Evolutionary conservation across 2,329 filamentous ascomycete genomes (phyloP).

Genomic region (Coniochaeta pulveracea): DNA sequence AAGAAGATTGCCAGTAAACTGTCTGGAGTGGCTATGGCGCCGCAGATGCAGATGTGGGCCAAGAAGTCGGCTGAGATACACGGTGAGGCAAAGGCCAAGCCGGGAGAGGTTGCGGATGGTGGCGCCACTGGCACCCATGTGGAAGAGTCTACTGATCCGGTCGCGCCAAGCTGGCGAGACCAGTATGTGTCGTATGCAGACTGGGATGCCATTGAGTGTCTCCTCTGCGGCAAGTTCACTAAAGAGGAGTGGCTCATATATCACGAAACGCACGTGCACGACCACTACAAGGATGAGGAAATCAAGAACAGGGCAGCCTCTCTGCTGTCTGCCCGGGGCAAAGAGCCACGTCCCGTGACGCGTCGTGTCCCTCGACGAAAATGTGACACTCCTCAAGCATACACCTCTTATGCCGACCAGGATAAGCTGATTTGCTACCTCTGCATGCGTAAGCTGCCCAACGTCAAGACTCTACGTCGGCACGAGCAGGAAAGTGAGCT

Average conservation of each 20-base stretch:
- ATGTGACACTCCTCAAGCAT: conserved; percentile 24
- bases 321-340: conserved; percentile 12
- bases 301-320: conserved; percentile 12
- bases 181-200: conserved; percentile 49
- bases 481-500: conserved; percentile 33
- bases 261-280: conserved; percentile 46
- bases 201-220: conserved; percentile 32
- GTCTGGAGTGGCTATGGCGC: conserved; percentile 40
- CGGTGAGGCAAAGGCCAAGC: conserved; percentile 29
- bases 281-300: conserved; percentile 30
- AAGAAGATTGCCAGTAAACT: conserved; percentile 15
- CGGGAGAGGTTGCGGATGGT: conserved; percentile 3
- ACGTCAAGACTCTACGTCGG: conserved; percentile 25
- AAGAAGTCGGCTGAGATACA: conserved; percentile 59
- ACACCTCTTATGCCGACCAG: conserved; percentile 45
- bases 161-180: conserved; percentile 16
- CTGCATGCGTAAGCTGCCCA: conserved; percentile 29
- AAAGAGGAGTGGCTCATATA: conserved; percentile 19
- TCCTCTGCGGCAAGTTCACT: conserved; percentile 38
- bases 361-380: conserved; percentile 16
- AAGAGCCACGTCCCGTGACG: conserved; percentile 13
- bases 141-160: conserved; percentile 10
- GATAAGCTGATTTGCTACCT: conserved; percentile 27
- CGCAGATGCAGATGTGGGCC: conserved; percentile 61
- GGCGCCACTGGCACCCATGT: background rate